Base-by-base conservation (phyloP, 805 yeast genomes). In the Wickerhamiella brachini region DNA sequence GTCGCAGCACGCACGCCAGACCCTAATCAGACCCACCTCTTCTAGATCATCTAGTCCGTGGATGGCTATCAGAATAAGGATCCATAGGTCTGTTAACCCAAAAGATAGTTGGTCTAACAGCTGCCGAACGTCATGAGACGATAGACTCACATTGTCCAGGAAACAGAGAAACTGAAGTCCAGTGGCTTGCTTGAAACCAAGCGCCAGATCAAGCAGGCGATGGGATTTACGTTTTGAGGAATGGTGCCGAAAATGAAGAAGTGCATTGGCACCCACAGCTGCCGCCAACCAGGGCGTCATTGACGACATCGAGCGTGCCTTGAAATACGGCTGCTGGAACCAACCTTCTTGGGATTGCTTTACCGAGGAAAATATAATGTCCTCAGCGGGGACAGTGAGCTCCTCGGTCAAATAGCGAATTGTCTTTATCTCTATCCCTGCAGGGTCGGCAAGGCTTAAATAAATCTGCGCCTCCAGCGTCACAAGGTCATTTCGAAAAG, bases 271-370 rank as follows among this genome's bases (percentile, higher is more conserved):
- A 9, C 5, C 20, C 2, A 18, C 24, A 4, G 29, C 12, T 15
- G 46, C 6, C 6, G 46, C 46, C 3, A 44, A 17, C 13, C 20
- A 44, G 8, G 39, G 48, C 9, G 20, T 17, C 8, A 51, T 29
- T 18, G 50, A 48, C 1, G 59, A 57, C 9, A 53, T 50, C 5
- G 48, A 34, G 8, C 53, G 46, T 2, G 59, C 57, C 4, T 55
- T n/a, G 39, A 56, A 55, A 26, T 18, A 42, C 4, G 31, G 24
- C 2, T 9, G 3, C 20, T 37, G 20, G 9, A 37, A 37, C 41
- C 41, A 37, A 2, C 41, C 41, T 8, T 37, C 5, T n/a, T 4
- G 15, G 20, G 18, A 9, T 20, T 37, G 41, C 9, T 37, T 15
- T 13, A 4, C 41, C 3, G 10, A n/a, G 20, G 13, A 37, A 9